Conservation (phyloP, 2,329 filamentous ascomycete genomes). For the Capronia coronata region DNA sequence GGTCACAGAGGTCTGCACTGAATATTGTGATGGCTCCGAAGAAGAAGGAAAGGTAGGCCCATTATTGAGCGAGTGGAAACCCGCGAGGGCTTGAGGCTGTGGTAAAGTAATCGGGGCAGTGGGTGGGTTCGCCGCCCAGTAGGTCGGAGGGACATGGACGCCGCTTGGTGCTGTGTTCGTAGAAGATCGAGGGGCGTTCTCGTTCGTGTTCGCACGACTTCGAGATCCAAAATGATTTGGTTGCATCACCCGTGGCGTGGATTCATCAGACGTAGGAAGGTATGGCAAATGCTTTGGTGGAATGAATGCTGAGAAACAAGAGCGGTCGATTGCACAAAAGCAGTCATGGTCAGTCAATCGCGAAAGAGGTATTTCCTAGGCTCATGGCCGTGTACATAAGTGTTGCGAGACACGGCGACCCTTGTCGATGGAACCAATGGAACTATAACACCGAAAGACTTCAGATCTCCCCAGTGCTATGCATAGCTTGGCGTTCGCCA, state of each 20-base stretch:
- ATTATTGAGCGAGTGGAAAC: background rate
- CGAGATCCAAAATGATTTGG: background rate
- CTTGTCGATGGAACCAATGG: background rate
- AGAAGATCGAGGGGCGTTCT: background rate
- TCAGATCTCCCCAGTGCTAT: background rate
- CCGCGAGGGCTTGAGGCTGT: background rate
- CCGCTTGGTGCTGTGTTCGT: background rate
- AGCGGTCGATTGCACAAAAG: conserved; percentile 6
- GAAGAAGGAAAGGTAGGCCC: conserved; percentile 1
- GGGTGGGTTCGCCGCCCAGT: background rate
- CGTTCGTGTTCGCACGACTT: background rate
- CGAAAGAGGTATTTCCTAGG: background rate
- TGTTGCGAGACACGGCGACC: background rate
- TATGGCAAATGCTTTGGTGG: conserved; percentile 2
- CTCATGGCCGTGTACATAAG: background rate
- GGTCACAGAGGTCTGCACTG: background rate
- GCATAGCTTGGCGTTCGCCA: no score
- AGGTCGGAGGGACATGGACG: background rate
- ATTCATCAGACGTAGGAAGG: conserved; percentile 9
- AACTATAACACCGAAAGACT: background rate
- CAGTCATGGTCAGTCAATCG: conserved; percentile 13
- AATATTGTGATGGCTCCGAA: background rate
- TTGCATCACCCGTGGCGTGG: conserved; percentile 9
- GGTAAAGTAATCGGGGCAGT: background rate
- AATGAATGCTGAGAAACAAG: conserved; percentile 2